phyloP scores from a whole-genome alignment of 2,329 filamentous ascomycete species.

The Boeremia lycopersici region DNA sequence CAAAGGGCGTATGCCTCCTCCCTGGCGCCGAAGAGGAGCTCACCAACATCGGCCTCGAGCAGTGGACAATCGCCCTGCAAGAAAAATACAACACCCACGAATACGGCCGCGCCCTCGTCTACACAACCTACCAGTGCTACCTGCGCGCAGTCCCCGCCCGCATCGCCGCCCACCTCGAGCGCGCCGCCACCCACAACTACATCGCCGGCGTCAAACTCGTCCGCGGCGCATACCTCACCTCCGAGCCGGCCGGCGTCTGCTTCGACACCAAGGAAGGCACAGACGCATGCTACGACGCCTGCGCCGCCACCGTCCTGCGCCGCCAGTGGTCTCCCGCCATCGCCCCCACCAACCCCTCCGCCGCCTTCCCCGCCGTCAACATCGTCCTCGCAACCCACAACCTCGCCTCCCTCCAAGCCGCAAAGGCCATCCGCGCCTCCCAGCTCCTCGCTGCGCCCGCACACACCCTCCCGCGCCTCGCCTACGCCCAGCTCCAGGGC shows the following conservation, averaged over 20 bases:
- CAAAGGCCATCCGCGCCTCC: slow-evolving; percentile 56
- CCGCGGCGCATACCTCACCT: slow-evolving; percentile 61
- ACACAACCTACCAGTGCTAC: slow-evolving; percentile 67
- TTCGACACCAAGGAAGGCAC: slow-evolving; percentile 61
- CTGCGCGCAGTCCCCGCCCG: slow-evolving; percentile 55
- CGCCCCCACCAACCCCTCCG: slow-evolving; percentile 41
- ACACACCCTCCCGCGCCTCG: slow-evolving; percentile 43
- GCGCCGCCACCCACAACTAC: slow-evolving; percentile 55
- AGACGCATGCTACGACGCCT: slow-evolving; percentile 70
- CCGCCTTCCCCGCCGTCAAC: slow-evolving; percentile 52
- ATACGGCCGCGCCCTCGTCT: slow-evolving; percentile 70
- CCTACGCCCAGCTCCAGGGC: slow-evolving; percentile 83
- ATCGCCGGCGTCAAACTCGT: slow-evolving; percentile 64
- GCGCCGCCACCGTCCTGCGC: slow-evolving; percentile 70
- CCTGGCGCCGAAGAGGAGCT: slow-evolving; percentile 86
- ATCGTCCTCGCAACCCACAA: slow-evolving; percentile 87
- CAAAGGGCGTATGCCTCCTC: slow-evolving; percentile 73
- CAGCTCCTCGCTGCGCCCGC: slow-evolving; percentile 48
- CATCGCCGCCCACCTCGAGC: slow-evolving; percentile 54
- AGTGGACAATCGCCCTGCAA: slow-evolving; percentile 79
- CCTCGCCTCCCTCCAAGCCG: slow-evolving; percentile 67
- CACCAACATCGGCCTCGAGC: slow-evolving; percentile 79
- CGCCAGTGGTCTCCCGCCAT: slow-evolving; percentile 66
- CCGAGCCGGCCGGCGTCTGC: slow-evolving; percentile 58
- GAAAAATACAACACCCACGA: slow-evolving; percentile 69